Evolutionary conservation across 805 yeast genomes (phyloP).

Genomic region (Candida stauntonica): DNA sequence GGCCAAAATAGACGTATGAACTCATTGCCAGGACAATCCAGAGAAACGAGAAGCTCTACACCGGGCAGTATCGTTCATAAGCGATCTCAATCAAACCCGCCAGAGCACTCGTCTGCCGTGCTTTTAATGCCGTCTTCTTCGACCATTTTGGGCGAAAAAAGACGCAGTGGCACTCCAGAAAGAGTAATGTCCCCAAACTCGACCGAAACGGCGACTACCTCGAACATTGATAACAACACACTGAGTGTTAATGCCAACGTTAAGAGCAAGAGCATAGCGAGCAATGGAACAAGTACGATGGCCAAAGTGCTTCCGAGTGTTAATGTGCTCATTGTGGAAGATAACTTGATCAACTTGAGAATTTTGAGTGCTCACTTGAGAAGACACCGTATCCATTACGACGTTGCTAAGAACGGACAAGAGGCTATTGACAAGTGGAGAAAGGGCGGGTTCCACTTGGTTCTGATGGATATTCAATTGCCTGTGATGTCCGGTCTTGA

Average conservation of each 20-base stretch:
- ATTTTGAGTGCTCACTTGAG: slow-evolving; percentile 85
- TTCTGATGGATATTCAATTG: slow-evolving; percentile 94
- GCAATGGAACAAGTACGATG: slow-evolving; percentile 27
- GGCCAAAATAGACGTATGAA: slow-evolving; percentile 12
- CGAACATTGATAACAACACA: not conserved
- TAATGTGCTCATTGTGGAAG: slow-evolving; percentile 91
- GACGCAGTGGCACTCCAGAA: slow-evolving; percentile 5
- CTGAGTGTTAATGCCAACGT: slow-evolving; percentile 4
- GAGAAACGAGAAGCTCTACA: slow-evolving; percentile 7
- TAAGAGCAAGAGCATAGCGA: not conserved
- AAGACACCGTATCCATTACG: slow-evolving; percentile 77
- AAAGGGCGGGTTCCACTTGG: slow-evolving; percentile 89
- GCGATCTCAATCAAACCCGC: slow-evolving; percentile 26
- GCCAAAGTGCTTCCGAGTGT: slow-evolving; percentile 79
- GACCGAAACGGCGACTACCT: no score
- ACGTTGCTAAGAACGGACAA: slow-evolving; percentile 87
- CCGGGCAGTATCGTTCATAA: slow-evolving; percentile 13
- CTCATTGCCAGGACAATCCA: slow-evolving; percentile 16
- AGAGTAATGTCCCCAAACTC: slow-evolving; percentile 11
- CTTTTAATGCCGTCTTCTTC: slow-evolving; percentile 20
- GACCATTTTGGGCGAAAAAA: not conserved
- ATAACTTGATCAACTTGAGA: slow-evolving; percentile 89
- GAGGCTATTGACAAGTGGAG: slow-evolving; percentile 96
- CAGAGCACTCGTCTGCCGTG: slow-evolving; percentile 25
- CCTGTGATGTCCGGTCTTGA: slow-evolving; percentile 96